Evolutionary conservation across 805 yeast genomes (phyloP).

Genomic region (Torulaspora franciscae): DNA sequence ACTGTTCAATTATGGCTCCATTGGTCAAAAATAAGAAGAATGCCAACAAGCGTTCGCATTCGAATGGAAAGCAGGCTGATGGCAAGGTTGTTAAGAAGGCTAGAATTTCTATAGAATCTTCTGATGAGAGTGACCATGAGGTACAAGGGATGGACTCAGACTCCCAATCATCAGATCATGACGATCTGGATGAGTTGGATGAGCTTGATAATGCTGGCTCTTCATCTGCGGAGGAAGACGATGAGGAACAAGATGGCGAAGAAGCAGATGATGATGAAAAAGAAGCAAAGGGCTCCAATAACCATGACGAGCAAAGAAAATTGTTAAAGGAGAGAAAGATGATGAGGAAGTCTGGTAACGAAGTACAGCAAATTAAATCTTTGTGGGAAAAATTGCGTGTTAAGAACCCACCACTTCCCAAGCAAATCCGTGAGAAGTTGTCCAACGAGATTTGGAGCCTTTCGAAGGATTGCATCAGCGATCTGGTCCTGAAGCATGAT

Average conservation of each 20-base stretch:
- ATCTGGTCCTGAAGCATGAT: constrained; percentile 90
- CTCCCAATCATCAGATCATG: constrained; percentile 7
- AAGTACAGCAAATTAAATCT: constrained; percentile 76
- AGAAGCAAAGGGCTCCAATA: constrained; percentile 35
- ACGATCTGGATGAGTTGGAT: constrained; percentile 23
- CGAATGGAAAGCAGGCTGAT: constrained; percentile 1
- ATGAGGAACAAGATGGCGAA: constrained; percentile 25
- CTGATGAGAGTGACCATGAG: constrained; percentile 30
- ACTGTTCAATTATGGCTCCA: constrained; percentile 8
- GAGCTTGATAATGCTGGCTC: constrained; percentile 30
- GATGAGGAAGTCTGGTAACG: constrained; percentile 79
- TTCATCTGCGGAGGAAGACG: constrained; percentile 31
- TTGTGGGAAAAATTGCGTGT: constrained; percentile 91
- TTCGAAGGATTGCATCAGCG: constrained; percentile 69
- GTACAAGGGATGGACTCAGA: constrained; percentile 10
- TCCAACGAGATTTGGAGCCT: constrained; percentile 82
- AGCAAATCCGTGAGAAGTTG: constrained; percentile 67
- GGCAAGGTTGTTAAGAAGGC: constrained; percentile 29
- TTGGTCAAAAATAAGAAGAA: constrained; percentile 7
- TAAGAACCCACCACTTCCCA: constrained; percentile 74
- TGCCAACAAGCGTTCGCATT: constrained; percentile 10
- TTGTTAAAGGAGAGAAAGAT: constrained; percentile 76
- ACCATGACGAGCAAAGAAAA: constrained; percentile 78
- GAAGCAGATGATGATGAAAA: constrained; percentile 33
- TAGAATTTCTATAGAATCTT: constrained; percentile 33